Base-by-base conservation (phyloP, 441 rosid species). In the Hura crepitans region DNA sequence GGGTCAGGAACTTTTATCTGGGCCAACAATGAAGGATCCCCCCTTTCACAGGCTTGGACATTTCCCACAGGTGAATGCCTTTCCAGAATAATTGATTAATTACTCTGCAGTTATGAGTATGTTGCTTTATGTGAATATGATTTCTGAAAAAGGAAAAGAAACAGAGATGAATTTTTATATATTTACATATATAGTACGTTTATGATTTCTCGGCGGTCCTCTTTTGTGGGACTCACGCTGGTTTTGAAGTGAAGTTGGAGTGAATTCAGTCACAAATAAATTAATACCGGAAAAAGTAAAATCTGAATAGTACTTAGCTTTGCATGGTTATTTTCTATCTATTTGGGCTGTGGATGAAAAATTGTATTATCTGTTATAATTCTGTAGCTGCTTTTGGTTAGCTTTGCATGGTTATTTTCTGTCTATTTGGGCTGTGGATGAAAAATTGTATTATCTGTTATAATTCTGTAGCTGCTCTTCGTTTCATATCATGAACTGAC, bases 1-100 rank as follows among this genome's bases (percentile, higher is more conserved):
- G 83, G 85, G 90, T 75, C 96, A 83, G 79, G 98, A 93, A 15
- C 82, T 84, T 69, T 70, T 84, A 74, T 91, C 91, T 74, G 92
- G 85, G 68, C 74, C 85, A 65, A 60, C 84, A 30, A 70, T 79
- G 66, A 93, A 90, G 82, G 96, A 91, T 76, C 78, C 82, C 53
- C 79, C 96, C 67, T 47, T 77, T 59, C 86, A 84, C 68, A 85
- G 85, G 81, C 73, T 78, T 76, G 90, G 86, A 64, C 91, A 85
- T 69, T 86, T 81, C 73, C 96, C 78, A 68, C 98, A 87, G 91
- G 98, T 92, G 72, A 82, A 62, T 51, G 45, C 69, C 59, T 54
- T 68, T 23, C 59, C 23, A 20, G 60, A 56, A 46, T 67, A 58
- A 43, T 10, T 66, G 31, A 35, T 69, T 66, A 50, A 43, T 60